Evolutionary conservation across 495 filamentous ascomycete species (phyloP).

Genomic region (Clohesyomyces aquaticus): DNA sequence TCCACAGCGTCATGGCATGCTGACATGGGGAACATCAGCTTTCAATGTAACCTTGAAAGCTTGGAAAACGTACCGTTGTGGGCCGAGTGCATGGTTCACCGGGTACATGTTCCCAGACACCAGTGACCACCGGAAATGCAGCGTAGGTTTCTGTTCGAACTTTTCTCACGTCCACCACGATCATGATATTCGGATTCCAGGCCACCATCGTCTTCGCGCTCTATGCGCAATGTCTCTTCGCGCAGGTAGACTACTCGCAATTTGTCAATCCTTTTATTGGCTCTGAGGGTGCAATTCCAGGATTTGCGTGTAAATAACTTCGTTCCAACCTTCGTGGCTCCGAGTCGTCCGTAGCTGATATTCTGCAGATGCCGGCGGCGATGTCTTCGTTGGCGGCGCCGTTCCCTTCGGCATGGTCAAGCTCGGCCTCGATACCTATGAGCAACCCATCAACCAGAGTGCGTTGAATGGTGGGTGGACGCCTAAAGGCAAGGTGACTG

Average conservation of each 20-base stretch:
- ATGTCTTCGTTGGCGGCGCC: conserved; percentile 47
- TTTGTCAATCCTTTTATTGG: conserved; percentile 49
- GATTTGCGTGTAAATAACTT: conserved; percentile 36
- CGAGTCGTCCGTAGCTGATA: not conserved
- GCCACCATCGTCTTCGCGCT: not conserved
- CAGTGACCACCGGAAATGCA: not conserved
- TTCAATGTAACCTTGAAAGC: conserved; percentile 16
- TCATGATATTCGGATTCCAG: not conserved
- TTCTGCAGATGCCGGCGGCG: conserved; percentile 43
- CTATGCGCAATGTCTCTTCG: not conserved
- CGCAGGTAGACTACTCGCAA: conserved; percentile 38
- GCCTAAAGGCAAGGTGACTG: conserved; percentile 44
- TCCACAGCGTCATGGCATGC: conserved; percentile 6
- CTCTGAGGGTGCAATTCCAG: conserved; percentile 43
- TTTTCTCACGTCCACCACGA: no score
- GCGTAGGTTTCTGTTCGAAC: no score
- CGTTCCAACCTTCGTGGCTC: not conserved
- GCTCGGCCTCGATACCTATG: conserved; percentile 47
- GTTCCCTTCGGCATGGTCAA: conserved; percentile 47
- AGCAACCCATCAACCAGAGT: conserved; percentile 40
- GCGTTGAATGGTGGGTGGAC: conserved; percentile 48
- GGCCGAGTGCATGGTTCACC: not conserved
- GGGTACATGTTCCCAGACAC: not conserved
- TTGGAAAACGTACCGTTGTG: not conserved
- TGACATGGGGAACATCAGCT: not conserved